Evolutionary conservation across 352 stramenopile genomes (phyloP).

Genomic region (Phytopythium vexans): DNA sequence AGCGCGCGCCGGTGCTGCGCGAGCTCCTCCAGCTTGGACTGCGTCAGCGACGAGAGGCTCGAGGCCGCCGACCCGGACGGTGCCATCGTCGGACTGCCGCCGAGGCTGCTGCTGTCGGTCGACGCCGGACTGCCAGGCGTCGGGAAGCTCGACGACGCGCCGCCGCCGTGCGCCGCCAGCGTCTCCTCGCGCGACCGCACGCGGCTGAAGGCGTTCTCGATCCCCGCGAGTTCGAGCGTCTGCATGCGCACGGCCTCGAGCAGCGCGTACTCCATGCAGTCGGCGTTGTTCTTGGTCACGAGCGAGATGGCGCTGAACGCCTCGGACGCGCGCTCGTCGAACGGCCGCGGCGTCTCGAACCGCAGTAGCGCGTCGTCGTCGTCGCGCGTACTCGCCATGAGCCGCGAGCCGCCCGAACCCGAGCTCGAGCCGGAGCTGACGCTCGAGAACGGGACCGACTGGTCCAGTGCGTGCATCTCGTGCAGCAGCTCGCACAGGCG

Average conservation of each 20-base stretch:
- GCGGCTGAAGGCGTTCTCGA: constrained; percentile 71
- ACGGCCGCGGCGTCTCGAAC: constrained; percentile 56
- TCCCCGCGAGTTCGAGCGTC: constrained; percentile 65
- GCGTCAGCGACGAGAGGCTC: constrained; percentile 27
- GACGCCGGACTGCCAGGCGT: neutral
- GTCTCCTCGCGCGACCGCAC: constrained; percentile 48
- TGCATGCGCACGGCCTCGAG: constrained; percentile 81
- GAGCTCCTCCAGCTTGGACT: constrained; percentile 47
- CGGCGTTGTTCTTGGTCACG: constrained; percentile 63
- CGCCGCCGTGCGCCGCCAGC: constrained; percentile 27
- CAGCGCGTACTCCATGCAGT: constrained; percentile 81
- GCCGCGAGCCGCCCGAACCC: constrained; percentile 17
- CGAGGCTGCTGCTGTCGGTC: constrained; percentile 10
- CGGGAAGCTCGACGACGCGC: constrained; percentile 8
- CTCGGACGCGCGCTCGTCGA: constrained; percentile 67
- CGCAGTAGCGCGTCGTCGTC: constrained; percentile 47
- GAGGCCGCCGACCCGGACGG: constrained; percentile 8
- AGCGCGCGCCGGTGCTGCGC: constrained; percentile 46
- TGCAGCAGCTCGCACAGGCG: constrained; percentile 69
- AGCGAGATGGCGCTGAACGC: constrained; percentile 72
- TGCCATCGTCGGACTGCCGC: constrained; percentile 9
- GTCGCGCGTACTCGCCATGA: constrained; percentile 24
- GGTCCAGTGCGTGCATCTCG: constrained; percentile 68
- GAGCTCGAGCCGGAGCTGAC: constrained; percentile 11
- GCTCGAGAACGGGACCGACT: constrained; percentile 27